Percentiles rank a stretch among this genome's conserved stretches.
These are phyloP conservation scores for Lichtheimia ornata DNA, from an alignment of 371 early-diverging fungal species.

Conservation along the genomic window DNA sequence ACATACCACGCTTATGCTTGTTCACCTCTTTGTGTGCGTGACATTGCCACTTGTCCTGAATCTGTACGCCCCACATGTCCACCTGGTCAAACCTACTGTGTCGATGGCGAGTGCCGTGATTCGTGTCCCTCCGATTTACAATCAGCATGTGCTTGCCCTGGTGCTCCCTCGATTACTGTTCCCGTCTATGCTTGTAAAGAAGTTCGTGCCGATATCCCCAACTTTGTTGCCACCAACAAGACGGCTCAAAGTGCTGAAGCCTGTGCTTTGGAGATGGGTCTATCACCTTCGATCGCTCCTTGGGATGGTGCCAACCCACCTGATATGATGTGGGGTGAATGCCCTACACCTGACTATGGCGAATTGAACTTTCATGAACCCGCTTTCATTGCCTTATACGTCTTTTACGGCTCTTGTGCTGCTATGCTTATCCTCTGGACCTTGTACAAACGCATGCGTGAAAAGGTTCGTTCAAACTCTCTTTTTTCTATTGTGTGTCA, in stretches of 20 bases:
- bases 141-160: constrained; percentile 46
- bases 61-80: constrained; percentile 38
- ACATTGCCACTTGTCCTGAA: constrained; percentile 40
- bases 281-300: constrained; percentile 36
- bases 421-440: constrained; percentile 53
- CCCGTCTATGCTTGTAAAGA: constrained; percentile 20
- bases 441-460: constrained; percentile 56
- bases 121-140: constrained; percentile 28
- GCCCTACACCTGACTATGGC: constrained; percentile 50
- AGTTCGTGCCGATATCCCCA: constrained; percentile 32
- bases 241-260: constrained; percentile 35
- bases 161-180: constrained; percentile 26
- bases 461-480: constrained; percentile 16
- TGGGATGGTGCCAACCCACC: constrained; percentile 11
- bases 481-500: not conserved
- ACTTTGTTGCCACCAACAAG: constrained; percentile 42
- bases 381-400: constrained; percentile 48
- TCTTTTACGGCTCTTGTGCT: constrained; percentile 63
- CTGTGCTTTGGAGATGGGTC: constrained; percentile 19
- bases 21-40: constrained; percentile 52
- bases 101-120: constrained; percentile 52
- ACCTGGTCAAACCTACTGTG: constrained; percentile 45
- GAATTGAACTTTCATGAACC: constrained; percentile 41
- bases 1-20: constrained; percentile 43
- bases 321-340: constrained; percentile 51